A percentile compares a stretch with the other conserved stretches of the same genome.
Evolutionary conservation across 2,329 filamentous ascomycete species (phyloP).

Genomic region (Lomentospora prolificans): DNA sequence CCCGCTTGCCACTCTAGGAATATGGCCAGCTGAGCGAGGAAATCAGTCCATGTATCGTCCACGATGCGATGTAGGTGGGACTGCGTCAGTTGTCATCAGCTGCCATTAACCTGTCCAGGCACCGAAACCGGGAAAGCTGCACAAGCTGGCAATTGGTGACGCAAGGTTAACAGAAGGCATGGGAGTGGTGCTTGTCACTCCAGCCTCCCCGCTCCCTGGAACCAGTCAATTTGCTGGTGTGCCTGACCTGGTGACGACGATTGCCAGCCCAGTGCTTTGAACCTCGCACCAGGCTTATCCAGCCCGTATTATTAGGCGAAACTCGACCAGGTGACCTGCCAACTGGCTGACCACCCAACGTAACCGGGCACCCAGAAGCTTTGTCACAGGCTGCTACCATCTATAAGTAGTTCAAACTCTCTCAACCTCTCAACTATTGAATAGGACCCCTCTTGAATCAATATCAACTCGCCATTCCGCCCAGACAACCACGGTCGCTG

Average conservation of each 20-base stretch:
- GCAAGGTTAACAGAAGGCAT: background rate
- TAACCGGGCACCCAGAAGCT: background rate
- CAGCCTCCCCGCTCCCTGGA: background rate
- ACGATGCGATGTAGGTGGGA: no score
- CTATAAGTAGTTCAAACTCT: background rate
- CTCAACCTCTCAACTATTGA: background rate
- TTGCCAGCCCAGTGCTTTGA: background rate
- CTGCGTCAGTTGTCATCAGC: background rate
- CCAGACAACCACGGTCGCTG: background rate
- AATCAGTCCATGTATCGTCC: no score
- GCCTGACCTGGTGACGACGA: constrained; percentile 4
- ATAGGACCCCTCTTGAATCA: background rate
- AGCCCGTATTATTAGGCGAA: no score
- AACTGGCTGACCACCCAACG: background rate
- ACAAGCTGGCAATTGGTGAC: no score
- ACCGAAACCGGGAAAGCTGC: background rate
- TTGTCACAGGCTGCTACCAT: background rate
- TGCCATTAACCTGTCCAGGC: background rate
- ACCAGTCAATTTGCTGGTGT: background rate
- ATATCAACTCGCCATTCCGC: background rate
- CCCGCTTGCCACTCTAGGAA: no score
- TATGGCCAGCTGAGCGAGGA: no score
- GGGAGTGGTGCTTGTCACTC: background rate
- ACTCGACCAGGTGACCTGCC: background rate
- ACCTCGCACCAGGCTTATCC: no score